phyloP scores from a whole-genome alignment of 768 basidiomycete species.

The Lactifluus echinatus region DNA sequence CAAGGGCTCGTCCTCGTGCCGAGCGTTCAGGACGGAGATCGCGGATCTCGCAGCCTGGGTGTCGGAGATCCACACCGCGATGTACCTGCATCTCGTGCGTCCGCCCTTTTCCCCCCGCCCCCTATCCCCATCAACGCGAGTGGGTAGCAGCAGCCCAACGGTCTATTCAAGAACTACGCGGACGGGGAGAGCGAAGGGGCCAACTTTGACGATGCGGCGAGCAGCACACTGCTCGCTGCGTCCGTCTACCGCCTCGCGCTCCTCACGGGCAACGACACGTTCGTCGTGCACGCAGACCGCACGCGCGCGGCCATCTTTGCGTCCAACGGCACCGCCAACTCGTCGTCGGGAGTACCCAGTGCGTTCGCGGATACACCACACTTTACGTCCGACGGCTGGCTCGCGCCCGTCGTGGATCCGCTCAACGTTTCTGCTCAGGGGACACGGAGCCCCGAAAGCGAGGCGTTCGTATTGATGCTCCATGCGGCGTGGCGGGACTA shows the following conservation, averaged over 20 bases:
- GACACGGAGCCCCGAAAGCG: constrained; percentile 55
- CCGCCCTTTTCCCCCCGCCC: not conserved
- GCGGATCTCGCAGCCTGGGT: constrained; percentile 57
- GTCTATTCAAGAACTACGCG: constrained; percentile 67
- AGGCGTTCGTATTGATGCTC: constrained; percentile 73
- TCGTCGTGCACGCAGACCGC: constrained; percentile 51
- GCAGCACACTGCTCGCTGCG: constrained; percentile 65
- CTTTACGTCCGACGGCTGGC: constrained; percentile 53
- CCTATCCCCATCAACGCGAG: not conserved
- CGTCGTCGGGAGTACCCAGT: not conserved
- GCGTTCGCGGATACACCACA: constrained; percentile 25
- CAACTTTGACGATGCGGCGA: constrained; percentile 60
- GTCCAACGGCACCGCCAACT: constrained; percentile 10
- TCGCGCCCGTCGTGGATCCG: constrained; percentile 72
- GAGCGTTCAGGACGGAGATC: constrained; percentile 41
- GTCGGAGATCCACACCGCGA: constrained; percentile 61
- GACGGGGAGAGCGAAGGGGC: constrained; percentile 31
- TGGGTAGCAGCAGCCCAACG: constrained; percentile 38
- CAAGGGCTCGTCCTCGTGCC: constrained; percentile 47
- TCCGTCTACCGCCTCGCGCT: constrained; percentile 68
- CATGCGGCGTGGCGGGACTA: constrained; percentile 73
- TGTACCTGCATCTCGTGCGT: constrained; percentile 55
- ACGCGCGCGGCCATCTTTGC: constrained; percentile 35
- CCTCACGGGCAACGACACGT: constrained; percentile 38
- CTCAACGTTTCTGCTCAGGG: constrained; percentile 42